Conservation (phyloP, 2,329 filamentous ascomycete genomes). For the Chrysoporthe deuterocubensis region DNA sequence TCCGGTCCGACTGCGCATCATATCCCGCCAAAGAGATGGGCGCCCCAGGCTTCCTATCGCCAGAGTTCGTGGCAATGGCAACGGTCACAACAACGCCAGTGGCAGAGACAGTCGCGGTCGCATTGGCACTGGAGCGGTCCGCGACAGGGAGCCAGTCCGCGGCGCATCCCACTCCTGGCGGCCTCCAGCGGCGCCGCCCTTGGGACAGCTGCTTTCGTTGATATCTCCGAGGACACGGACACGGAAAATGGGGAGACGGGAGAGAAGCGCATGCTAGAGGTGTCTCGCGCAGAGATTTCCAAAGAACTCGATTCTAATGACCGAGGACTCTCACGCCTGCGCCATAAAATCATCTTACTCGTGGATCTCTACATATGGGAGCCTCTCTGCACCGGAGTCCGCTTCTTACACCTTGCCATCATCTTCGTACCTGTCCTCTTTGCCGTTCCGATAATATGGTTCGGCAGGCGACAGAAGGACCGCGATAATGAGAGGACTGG, state of each 20-base stretch:
- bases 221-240: constrained; percentile 60
- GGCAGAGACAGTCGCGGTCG: constrained; percentile 34
- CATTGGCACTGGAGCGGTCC: constrained; percentile 29
- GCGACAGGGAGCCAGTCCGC: constrained; percentile 11
- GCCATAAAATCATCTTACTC: constrained; percentile 65
- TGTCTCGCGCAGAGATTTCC: constrained; percentile 75
- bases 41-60: constrained; percentile 1
- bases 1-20: constrained; percentile 1
- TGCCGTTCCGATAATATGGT: constrained; percentile 78
- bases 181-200: constrained; percentile 47
- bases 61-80: constrained; percentile 10
- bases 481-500: constrained; percentile 77
- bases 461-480: constrained; percentile 67
- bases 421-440: constrained; percentile 92
- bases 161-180: constrained; percentile 37
- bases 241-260: constrained; percentile 65
- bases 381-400: constrained; percentile 80
- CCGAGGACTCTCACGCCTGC: constrained; percentile 59
- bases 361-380: constrained; percentile 79
- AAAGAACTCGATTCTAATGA: constrained; percentile 69
- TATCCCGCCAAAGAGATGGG: constrained; percentile 13
- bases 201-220: constrained; percentile 61
- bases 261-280: constrained; percentile 85
- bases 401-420: constrained; percentile 83
- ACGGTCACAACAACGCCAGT: constrained; percentile 26